Base-by-base conservation (phyloP, 495 filamentous ascomycete species). In the Darksidea phi region DNA sequence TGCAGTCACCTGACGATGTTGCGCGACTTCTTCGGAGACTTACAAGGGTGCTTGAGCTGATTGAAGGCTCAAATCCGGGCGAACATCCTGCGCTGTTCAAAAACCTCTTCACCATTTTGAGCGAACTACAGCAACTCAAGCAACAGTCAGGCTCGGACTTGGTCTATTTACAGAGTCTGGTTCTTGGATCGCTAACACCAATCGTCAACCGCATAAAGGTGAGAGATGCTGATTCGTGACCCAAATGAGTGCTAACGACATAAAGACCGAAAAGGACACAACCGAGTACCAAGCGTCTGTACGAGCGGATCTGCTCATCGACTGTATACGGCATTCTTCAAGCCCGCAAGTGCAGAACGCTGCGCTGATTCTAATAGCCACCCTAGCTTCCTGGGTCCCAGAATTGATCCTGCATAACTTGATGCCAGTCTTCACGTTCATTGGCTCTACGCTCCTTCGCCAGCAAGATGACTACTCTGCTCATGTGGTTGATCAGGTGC, bases 351-450 rank as follows among this genome's bases (percentile, higher is more conserved):
- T 97, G 11, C 95, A 95, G 72, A 97, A 96, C 64, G 81, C 85
- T 7, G 92, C 93, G 11, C 79, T 99, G 8, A 83, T 97, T n/a
- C 80, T 99, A 15, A 85, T 97, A 15, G 88, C 91, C 1, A 84
- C 81, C 21, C 74, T 97, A 47, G 92, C 94, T 28, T 84, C 84
- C 38, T 88, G 90, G 66, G 87, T 88, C 0, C 94, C 94, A 0
- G 90, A 96, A 67, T 74, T 91, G 21, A 88, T 98, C 10, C 80
- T 97, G 51, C 92, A 98, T 70, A 96, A 89, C 60, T 88, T 98
- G 51, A 97, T 98, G 94, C 95, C 95, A 6, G 92, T 98, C 36
- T 98, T 98, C 75, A 97, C 94, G 0, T 97, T 96, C 73, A 95
- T 97, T 89, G 88, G 91, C 37, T 85, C 86, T 26, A 93, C 88